These are phyloP conservation scores for Acacia melanoxylon DNA, from an alignment of 306 rosid genomes.

Conservation along the genomic window DNA sequence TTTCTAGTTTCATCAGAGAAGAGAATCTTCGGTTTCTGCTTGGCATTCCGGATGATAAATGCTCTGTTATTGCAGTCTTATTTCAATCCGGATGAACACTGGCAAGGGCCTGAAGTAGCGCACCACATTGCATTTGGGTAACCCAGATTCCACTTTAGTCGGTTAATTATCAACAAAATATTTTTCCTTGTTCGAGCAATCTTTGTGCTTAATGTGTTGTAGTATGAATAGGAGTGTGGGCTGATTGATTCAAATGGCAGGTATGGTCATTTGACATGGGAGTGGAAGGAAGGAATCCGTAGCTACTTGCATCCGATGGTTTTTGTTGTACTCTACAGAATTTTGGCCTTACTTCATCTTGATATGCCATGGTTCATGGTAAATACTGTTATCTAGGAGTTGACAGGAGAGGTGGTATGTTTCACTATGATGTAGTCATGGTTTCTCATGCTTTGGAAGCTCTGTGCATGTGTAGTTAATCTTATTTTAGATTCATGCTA, in stretches of 20 bases:
- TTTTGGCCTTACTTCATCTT: constrained; percentile 63
- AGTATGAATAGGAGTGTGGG: constrained; percentile 4
- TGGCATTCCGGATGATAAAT: constrained; percentile 75
- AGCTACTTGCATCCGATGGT: constrained; percentile 86
- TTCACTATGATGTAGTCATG: neutral
- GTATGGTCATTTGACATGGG: constrained; percentile 96
- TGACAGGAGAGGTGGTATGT: neutral
- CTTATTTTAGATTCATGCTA: neutral
- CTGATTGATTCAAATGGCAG: constrained; percentile 39
- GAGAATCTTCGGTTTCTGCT: constrained; percentile 49
- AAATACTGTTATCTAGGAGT: constrained; percentile 16
- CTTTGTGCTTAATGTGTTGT: neutral
- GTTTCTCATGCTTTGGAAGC: neutral
- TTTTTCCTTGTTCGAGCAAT: constrained; percentile 2
- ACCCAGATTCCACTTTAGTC: neutral
- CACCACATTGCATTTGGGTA: constrained; percentile 84
- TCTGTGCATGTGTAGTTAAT: neutral
- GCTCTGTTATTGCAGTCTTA: constrained; percentile 74
- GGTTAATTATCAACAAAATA: neutral
- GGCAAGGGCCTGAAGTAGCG: constrained; percentile 98
- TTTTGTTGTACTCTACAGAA: constrained; percentile 70
- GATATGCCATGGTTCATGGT: constrained; percentile 87
- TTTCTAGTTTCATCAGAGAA: constrained; percentile 32
- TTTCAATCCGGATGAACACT: constrained; percentile 97
- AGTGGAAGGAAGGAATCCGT: constrained; percentile 86